Evolutionary conservation across 2,329 filamentous ascomycete genomes (phyloP).

Genomic region (Thelonectria blattea): DNA sequence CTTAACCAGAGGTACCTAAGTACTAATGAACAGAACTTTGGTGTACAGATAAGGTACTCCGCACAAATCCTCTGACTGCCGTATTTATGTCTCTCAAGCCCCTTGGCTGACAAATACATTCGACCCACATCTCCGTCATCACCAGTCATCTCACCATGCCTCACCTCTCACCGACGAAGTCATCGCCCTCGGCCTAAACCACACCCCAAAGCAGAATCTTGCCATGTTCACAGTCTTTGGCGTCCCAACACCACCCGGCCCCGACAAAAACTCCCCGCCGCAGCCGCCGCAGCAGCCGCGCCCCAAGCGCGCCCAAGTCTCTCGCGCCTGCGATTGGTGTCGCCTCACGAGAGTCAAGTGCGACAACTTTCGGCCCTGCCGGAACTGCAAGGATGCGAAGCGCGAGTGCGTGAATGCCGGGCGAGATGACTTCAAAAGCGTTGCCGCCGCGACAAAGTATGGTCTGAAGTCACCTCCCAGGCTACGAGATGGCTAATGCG

Average conservation of each 20-base stretch:
- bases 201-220: too few species aligned
- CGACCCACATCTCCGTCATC: too few species aligned
- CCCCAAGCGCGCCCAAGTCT: constrained; percentile 40
- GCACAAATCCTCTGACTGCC: too few species aligned
- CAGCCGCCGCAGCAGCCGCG: constrained; percentile 32
- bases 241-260: constrained; percentile 24
- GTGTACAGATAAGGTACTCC: too few species aligned
- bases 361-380: constrained; percentile 37
- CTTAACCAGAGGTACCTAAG: too few species aligned
- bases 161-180: too few species aligned
- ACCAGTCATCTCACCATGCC: too few species aligned
- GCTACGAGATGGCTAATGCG: constrained; percentile 4
- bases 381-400: constrained; percentile 35
- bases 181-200: too few species aligned
- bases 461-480: too few species aligned
- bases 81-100: too few species aligned
- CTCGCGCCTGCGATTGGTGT: constrained; percentile 42
- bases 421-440: constrained; percentile 36
- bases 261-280: constrained; percentile 26
- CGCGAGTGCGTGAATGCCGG: constrained; percentile 33
- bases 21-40: too few species aligned
- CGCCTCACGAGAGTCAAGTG: constrained; percentile 40
- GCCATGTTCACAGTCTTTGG: constrained; percentile 36
- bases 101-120: too few species aligned
- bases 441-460: constrained; percentile 35